Evolutionary conservation across 176 grass and related monocot species (phyloP).

Genomic region (Secale cereale): DNA sequence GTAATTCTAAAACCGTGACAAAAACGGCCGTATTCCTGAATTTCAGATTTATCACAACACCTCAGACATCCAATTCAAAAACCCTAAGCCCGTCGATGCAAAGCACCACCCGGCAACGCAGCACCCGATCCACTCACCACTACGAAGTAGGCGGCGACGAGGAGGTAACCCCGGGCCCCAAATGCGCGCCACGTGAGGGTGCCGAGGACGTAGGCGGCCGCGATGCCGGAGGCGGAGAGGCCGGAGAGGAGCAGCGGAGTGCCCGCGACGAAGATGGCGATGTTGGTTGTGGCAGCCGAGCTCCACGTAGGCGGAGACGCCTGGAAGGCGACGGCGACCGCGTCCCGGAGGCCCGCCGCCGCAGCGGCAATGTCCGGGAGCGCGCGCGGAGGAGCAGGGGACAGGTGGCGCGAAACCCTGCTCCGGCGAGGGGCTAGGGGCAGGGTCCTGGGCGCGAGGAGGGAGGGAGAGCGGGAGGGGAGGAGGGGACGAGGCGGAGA

Average conservation of each 20-base stretch:
- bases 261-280: slow-evolving; percentile 60
- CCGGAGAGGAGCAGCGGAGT: slow-evolving; percentile 66
- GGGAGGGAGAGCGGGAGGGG: background rate
- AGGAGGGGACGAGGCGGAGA: slow-evolving; percentile 13
- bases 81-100: background rate
- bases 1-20: background rate
- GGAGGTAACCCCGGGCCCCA: slow-evolving; percentile 43
- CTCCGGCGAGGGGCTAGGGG: background rate
- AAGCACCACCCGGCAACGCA: background rate
- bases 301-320: slow-evolving; percentile 66
- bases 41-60: background rate
- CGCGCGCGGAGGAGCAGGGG: slow-evolving; percentile 9
- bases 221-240: slow-evolving; percentile 67
- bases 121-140: slow-evolving; percentile 44
- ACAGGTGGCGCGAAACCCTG: slow-evolving; percentile 5
- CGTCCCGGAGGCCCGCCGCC: slow-evolving; percentile 15
- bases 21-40: background rate
- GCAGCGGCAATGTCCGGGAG: slow-evolving; percentile 30
- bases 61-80: background rate
- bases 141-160: slow-evolving; percentile 73
- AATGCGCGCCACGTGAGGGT: slow-evolving; percentile 83
- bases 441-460: background rate
- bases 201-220: slow-evolving; percentile 64
- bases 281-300: slow-evolving; percentile 53
- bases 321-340: slow-evolving; percentile 44